These are phyloP conservation scores for Cyamopsis tetragonoloba DNA, from an alignment of 306 rosid species.

Conservation along the genomic window DNA sequence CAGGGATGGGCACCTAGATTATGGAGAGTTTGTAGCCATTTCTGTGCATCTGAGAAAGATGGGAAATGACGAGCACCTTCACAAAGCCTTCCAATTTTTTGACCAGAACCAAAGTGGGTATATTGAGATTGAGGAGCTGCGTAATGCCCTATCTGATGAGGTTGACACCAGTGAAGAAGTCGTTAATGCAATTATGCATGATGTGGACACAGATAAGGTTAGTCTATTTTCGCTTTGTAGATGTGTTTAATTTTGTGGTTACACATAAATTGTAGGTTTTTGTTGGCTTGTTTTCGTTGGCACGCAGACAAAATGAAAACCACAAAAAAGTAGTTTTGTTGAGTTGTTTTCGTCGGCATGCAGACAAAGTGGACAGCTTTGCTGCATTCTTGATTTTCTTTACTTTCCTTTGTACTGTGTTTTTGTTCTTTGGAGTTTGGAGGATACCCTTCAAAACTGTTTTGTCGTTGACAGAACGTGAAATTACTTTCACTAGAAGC, in stretches of 20 bases:
- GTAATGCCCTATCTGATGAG: slow-evolving; percentile 54
- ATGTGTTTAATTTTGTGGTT: not conserved
- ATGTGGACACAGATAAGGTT: slow-evolving; percentile 97
- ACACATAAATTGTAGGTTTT: not conserved
- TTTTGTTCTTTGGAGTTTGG: not conserved
- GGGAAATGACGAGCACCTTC: slow-evolving; percentile 81
- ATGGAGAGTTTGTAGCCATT: slow-evolving; percentile 85
- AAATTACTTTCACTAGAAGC: no score
- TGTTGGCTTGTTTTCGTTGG: not conserved
- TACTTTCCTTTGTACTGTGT: not conserved
- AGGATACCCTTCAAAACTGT: no score
- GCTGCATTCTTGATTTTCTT: not conserved
- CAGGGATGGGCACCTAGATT: slow-evolving; percentile 80
- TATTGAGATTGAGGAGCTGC: slow-evolving; percentile 88
- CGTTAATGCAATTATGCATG: slow-evolving; percentile 67
- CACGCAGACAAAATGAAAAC: not conserved
- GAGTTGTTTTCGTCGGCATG: no score
- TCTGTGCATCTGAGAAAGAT: slow-evolving; percentile 79
- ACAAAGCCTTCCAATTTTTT: slow-evolving; percentile 80
- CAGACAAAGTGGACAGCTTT: not conserved
- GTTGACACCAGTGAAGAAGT: slow-evolving; percentile 71
- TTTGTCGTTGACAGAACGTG: no score
- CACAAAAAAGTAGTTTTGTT: no score
- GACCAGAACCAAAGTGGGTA: slow-evolving; percentile 59
- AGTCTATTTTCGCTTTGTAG: slow-evolving; percentile 6